A percentile compares a stretch with the other conserved stretches of the same genome.
Conservation (phyloP, 2,329 filamentous ascomycete species). For the Sporothrix globosa region DNA sequence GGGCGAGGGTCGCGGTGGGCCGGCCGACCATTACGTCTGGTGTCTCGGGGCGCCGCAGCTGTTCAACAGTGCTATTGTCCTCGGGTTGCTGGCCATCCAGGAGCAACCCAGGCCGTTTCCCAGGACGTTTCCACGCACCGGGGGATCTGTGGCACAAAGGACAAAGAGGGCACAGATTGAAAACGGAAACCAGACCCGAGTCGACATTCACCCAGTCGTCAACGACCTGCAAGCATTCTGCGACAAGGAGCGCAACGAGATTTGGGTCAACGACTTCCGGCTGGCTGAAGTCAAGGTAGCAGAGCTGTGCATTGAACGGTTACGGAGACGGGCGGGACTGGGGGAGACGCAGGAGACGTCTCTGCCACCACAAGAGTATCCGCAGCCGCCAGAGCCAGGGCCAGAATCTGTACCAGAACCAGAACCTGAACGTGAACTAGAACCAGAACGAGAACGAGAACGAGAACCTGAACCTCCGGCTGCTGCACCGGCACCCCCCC, state of each 20-base stretch:
- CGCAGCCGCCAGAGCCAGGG: not conserved
- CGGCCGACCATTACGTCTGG: constrained; percentile 44
- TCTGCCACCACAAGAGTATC: not conserved
- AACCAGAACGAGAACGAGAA: too few relatives aligned
- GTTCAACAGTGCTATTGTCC: constrained; percentile 49
- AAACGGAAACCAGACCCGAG: too few relatives aligned
- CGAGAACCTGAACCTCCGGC: too few relatives aligned
- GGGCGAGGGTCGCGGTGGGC: constrained; percentile 38
- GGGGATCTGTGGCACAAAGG: not conserved
- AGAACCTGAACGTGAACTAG: too few relatives aligned
- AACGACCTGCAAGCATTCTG: constrained; percentile 49
- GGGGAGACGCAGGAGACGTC: too few relatives aligned
- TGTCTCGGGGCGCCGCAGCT: constrained; percentile 46
- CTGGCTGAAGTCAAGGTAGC: constrained; percentile 49
- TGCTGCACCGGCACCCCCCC: not conserved
- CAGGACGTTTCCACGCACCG: constrained; percentile 39
- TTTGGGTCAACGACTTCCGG: constrained; percentile 48
- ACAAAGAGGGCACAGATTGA: too few relatives aligned
- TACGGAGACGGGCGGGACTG: not conserved
- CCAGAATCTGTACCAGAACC: not conserved
- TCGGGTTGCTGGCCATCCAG: constrained; percentile 45
- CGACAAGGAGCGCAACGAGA: constrained; percentile 47
- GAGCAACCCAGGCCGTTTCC: constrained; percentile 42
- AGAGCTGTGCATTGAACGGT: constrained; percentile 45
- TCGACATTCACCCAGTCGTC: constrained; percentile 33